A percentile compares a stretch with the other conserved stretches of the same genome.
phyloP scores from a whole-genome alignment of 305 asterid genomes.

The Stenogyne calaminthoides region DNA sequence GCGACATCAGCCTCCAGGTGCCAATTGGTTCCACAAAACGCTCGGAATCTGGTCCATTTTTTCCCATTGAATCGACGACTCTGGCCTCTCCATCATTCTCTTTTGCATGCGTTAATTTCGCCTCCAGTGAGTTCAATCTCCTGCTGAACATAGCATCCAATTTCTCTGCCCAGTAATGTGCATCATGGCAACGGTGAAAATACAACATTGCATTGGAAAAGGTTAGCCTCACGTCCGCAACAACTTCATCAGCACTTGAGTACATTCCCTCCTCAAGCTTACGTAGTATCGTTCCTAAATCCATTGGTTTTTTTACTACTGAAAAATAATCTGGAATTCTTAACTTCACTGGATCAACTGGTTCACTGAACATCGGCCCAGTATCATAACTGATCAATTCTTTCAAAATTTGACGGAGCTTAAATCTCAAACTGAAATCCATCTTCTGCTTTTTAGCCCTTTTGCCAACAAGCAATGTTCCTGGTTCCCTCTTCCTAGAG shows the following conservation, averaged over 20 bases:
- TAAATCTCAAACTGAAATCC: conserved; percentile 42
- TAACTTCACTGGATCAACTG: conserved; percentile 80
- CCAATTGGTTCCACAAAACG: too few species aligned
- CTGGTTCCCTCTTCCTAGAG: conserved; percentile 56
- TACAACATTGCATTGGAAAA: conserved; percentile 75
- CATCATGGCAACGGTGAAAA: conserved; percentile 51
- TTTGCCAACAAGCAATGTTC: conserved; percentile 35
- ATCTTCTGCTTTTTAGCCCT: conserved; percentile 52
- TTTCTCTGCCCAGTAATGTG: conserved; percentile 54
- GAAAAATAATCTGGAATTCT: too few species aligned
- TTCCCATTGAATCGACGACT: too few species aligned
- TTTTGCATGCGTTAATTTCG: conserved; percentile 38
- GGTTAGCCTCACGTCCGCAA: conserved; percentile 65
- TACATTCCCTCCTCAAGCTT: too few species aligned
- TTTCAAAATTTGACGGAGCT: conserved; percentile 24
- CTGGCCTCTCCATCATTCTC: too few species aligned
- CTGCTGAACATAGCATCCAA: conserved; percentile 46
- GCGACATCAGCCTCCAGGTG: conserved; percentile 27
- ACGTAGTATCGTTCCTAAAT: too few species aligned
- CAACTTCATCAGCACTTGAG: conserved; percentile 65
- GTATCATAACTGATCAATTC: conserved; percentile 43
- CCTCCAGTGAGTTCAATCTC: conserved; percentile 60
- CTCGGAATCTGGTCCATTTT: too few species aligned
- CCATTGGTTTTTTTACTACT: too few species aligned
- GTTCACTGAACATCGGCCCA: conserved; percentile 50